Percentiles rank a stretch among this genome's conserved stretches.
phyloP scores from a whole-genome alignment of 106 monocot genomes.

The Acanthochlamys bracteata region DNA sequence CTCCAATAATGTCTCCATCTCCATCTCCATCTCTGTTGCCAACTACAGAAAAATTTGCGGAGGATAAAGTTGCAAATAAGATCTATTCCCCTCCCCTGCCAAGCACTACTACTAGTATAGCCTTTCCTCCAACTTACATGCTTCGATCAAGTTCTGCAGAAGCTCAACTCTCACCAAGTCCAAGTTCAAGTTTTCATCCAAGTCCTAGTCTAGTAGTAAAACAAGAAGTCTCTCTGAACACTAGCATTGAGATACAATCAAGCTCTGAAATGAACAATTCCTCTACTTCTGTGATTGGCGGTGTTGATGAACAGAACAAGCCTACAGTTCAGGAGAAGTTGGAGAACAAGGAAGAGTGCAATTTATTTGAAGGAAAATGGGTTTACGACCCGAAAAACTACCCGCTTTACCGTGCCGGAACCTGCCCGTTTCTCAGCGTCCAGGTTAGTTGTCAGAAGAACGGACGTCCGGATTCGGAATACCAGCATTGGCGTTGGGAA shows the following conservation, averaged over 20 bases:
- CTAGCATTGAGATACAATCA: background rate
- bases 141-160: too few species aligned
- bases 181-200: background rate
- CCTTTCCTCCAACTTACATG: too few species aligned
- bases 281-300: background rate
- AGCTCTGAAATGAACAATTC: background rate
- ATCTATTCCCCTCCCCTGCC: too few species aligned
- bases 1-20: background rate
- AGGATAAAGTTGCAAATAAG: too few species aligned
- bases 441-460: constrained; percentile 30
- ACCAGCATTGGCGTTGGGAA: constrained; percentile 41
- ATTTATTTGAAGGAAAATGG: constrained; percentile 31
- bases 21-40: background rate
- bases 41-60: background rate
- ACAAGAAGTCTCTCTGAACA: background rate
- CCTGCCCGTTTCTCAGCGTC: constrained; percentile 32
- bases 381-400: constrained; percentile 18
- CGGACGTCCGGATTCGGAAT: constrained; percentile 24
- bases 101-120: too few species aligned
- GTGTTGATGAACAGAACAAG: background rate
- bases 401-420: constrained; percentile 16
- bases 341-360: constrained; percentile 9
- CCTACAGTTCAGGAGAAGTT: background rate
- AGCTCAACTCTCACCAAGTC: too few species aligned
- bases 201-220: background rate